Base-by-base conservation (phyloP, 2,329 filamentous ascomycete genomes). In the Fonsecaea multimorphosa region DNA sequence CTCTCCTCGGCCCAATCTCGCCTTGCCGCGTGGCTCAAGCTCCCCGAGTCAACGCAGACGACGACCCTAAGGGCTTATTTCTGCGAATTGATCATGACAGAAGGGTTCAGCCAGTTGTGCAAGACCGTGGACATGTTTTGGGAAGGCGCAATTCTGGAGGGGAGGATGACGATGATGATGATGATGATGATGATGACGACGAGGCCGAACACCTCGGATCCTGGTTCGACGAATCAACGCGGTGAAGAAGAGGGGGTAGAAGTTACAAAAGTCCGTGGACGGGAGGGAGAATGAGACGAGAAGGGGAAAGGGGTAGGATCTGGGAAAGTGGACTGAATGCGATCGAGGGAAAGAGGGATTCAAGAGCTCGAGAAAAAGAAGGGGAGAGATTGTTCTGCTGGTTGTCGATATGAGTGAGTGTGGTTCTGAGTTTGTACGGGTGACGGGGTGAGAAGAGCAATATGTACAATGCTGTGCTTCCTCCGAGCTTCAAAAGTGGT, bases 41-140 rank as follows among this genome's bases (percentile, higher is more conserved):
- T 54, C 8, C 55, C 57, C 22, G 29, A 34, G 14, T 36, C 36
- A 8, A 44, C 46, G 11, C 36, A 54, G 11, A 57, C 52, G n/a
- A 51, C 56, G 3, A 53, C 56, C 5, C 31, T 70, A 46, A 9
- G 76, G 78, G 63, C 74, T 40, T 81, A 79, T 76, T 75, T 82
- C 52, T 81, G 79, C 56, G 68, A 74, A 14, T 73, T 79, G 59
- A 71, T 82, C 1, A 76, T 81, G 32, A 76, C 80, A 29, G 78
- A 80, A 27, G 70, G 63, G 2, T 82, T 82, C 59, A 66, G 78
- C 29, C 66, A 71, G 29, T 70, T 82, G 12, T 80, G 78, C 61
- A 72, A 78, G 69, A 77, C 78, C 67, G 70, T 81, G 4, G 78
- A 81, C 58, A 73, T 73, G 1, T 72, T 77, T 19, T 81, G 79